phyloP scores from a whole-genome alignment of 257 asterid species.

The Nicotiana noctiflora region DNA sequence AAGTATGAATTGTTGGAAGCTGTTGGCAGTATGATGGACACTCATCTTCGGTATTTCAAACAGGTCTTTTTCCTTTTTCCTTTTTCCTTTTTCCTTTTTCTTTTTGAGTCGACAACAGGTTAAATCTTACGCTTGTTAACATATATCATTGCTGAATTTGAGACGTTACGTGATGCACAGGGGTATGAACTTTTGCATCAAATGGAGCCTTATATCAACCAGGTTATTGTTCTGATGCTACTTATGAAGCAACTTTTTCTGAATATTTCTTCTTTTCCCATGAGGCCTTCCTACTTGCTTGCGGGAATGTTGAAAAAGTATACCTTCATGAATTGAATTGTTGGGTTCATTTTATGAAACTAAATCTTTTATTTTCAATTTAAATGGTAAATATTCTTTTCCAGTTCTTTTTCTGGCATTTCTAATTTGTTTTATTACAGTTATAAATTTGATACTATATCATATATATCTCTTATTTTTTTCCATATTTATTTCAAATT shows the following conservation, averaged over 20 bases:
- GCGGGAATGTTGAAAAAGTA: background rate
- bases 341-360: background rate
- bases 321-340: background rate
- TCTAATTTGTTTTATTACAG: background rate
- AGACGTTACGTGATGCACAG: slow-evolving; percentile 32
- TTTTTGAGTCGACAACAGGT: slow-evolving; percentile 37
- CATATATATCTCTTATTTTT: background rate
- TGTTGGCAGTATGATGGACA: slow-evolving; percentile 79
- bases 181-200: slow-evolving; percentile 87
- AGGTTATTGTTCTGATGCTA: slow-evolving; percentile 34
- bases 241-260: background rate
- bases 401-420: background rate
- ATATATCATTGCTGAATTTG: slow-evolving; percentile 19
- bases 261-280: background rate
- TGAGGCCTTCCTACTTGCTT: background rate
- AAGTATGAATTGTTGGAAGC: slow-evolving; percentile 85
- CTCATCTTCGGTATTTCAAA: slow-evolving; percentile 79
- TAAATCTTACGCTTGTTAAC: slow-evolving; percentile 2
- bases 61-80: slow-evolving; percentile 37
- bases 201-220: slow-evolving; percentile 91
- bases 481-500: background rate
- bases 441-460: background rate
- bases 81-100: background rate
- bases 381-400: background rate
- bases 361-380: background rate